Percentiles rank a stretch among this genome's conserved stretches.
Evolutionary conservation across 2,329 filamentous ascomycete genomes (phyloP).

Genomic region (Madurella fahalii): DNA sequence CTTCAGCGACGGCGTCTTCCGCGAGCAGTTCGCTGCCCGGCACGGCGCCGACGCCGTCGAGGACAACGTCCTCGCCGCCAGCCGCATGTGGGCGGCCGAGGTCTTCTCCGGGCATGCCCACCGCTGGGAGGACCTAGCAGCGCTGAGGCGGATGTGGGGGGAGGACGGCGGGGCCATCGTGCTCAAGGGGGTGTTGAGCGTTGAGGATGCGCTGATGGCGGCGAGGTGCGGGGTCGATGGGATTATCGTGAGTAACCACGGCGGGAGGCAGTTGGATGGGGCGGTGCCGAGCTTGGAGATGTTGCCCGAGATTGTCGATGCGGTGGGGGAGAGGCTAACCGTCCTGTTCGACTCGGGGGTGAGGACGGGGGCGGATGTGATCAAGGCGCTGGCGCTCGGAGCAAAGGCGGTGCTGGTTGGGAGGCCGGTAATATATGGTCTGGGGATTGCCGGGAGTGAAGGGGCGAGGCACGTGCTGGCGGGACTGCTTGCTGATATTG

Average conservation of each 20-base stretch:
- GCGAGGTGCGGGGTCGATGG: slow-evolving; percentile 43
- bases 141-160: slow-evolving; percentile 52
- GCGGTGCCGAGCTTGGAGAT: slow-evolving; percentile 52
- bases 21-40: slow-evolving; percentile 50
- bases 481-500: slow-evolving; percentile 49
- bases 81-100: slow-evolving; percentile 46
- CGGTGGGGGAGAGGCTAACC: slow-evolving; percentile 54
- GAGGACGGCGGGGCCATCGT: slow-evolving; percentile 55
- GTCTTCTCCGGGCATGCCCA: slow-evolving; percentile 51
- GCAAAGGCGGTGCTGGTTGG: slow-evolving; percentile 56
- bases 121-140: slow-evolving; percentile 58
- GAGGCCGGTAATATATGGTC: slow-evolving; percentile 54
- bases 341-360: slow-evolving; percentile 60
- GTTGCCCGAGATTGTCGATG: slow-evolving; percentile 57
- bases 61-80: slow-evolving; percentile 46
- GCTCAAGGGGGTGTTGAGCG: slow-evolving; percentile 55
- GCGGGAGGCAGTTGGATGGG: slow-evolving; percentile 54
- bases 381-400: slow-evolving; percentile 53
- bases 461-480: slow-evolving; percentile 51
- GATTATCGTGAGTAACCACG: slow-evolving; percentile 56
- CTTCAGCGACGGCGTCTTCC: slow-evolving; percentile 64
- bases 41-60: slow-evolving; percentile 43
- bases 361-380: slow-evolving; percentile 51
- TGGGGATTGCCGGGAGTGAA: slow-evolving; percentile 50
- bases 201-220: slow-evolving; percentile 46